These are phyloP conservation scores for Lactarius evosmus DNA, from an alignment of 768 basidiomycete species.

Conservation along the genomic window DNA sequence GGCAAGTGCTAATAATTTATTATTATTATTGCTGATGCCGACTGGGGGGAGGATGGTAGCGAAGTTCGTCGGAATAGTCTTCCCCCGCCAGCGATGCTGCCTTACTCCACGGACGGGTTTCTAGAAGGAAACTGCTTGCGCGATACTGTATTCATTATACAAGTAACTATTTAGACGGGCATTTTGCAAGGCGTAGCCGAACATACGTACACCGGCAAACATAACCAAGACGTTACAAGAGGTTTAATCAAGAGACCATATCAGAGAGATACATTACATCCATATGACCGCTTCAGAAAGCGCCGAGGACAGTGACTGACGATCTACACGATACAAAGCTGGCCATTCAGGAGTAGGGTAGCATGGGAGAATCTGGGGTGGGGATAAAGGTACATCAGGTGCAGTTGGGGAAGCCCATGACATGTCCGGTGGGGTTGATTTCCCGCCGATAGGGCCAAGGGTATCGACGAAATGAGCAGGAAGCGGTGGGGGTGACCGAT, in stretches of 20 bases:
- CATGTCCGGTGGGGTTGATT: slow-evolving; percentile 9
- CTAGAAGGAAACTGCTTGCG: too few relatives aligned
- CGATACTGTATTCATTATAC: neutral
- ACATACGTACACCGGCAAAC: too few relatives aligned
- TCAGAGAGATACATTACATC: slow-evolving; percentile 6
- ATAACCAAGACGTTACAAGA: neutral
- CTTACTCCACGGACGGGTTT: too few relatives aligned
- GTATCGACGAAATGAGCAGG: slow-evolving; percentile 5
- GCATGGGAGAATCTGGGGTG: slow-evolving; percentile 7
- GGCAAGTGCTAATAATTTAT: too few relatives aligned
- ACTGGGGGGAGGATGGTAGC: too few relatives aligned
- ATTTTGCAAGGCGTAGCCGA: neutral
- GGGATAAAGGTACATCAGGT: neutral
- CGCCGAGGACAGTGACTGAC: slow-evolving; percentile 7
- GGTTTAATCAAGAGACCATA: neutral
- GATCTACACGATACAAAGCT: neutral
- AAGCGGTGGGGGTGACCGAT: neutral
- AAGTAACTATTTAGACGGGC: neutral
- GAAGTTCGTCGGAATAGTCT: too few relatives aligned
- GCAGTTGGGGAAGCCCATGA: slow-evolving; percentile 8
- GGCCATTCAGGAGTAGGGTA: neutral
- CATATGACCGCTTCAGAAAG: slow-evolving; percentile 5
- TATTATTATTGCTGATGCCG: too few relatives aligned
- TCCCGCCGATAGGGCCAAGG: slow-evolving; percentile 11
- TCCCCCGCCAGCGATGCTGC: too few relatives aligned